These are phyloP conservation scores for Limnanthes douglasii DNA, from an alignment of 345 rosid genomes.

Conservation along the genomic window DNA sequence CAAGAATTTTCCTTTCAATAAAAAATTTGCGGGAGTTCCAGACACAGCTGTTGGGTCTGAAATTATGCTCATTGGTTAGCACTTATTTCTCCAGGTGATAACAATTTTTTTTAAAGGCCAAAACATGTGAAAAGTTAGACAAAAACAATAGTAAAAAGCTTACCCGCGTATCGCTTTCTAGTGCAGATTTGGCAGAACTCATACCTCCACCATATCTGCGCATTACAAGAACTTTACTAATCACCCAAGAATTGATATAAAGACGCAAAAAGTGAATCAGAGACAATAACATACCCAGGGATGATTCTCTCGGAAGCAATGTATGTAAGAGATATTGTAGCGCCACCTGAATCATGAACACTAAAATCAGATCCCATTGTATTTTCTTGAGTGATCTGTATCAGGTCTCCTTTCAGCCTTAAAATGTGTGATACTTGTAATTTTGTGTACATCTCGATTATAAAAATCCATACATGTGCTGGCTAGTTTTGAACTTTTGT, in stretches of 20 bases:
- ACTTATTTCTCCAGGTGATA: too few species aligned
- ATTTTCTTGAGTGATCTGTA: background rate
- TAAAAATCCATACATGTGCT: too few species aligned
- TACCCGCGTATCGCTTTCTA: constrained; percentile 89
- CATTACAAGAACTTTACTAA: constrained; percentile 2
- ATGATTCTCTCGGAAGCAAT: constrained; percentile 92
- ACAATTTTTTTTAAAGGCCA: too few species aligned
- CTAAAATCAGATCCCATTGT: constrained; percentile 11
- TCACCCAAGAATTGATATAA: background rate
- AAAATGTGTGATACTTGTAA: too few species aligned
- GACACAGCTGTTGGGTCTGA: too few species aligned
- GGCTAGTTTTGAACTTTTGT: too few species aligned
- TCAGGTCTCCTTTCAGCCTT: background rate
- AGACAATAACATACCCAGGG: constrained; percentile 48
- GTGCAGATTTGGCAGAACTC: constrained; percentile 97
- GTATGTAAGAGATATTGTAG: constrained; percentile 84
- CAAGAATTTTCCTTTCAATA: too few species aligned
- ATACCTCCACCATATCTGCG: constrained; percentile 95
- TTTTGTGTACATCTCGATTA: too few species aligned
- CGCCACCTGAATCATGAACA: constrained; percentile 54
- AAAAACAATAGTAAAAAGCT: constrained; percentile 10
- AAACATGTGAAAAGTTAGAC: background rate
- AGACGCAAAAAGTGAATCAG: constrained; percentile 1
- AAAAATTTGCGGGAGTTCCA: too few species aligned
- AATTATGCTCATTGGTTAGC: too few species aligned